Evolutionary conservation across 2,329 filamentous ascomycete genomes (phyloP).

Genomic region (Cordyceps farinosa): DNA sequence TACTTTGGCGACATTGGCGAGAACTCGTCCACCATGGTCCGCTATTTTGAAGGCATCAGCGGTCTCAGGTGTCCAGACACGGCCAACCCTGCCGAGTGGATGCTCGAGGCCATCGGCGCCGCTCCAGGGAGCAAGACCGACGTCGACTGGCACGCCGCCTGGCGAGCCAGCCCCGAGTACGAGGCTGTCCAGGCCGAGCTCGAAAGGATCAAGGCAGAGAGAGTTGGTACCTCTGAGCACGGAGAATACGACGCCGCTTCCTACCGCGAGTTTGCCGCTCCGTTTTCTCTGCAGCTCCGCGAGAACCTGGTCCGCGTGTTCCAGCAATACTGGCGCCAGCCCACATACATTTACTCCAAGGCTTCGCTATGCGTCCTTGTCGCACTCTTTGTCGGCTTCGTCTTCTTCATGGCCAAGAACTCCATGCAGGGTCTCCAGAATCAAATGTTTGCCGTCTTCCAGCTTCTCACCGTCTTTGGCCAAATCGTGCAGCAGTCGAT

Average conservation of each 20-base stretch:
- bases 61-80: slow-evolving; percentile 60
- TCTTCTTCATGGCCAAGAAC: slow-evolving; percentile 69
- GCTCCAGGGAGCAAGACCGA: slow-evolving; percentile 60
- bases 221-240: neutral
- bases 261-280: slow-evolving; percentile 67
- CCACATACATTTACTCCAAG: slow-evolving; percentile 86
- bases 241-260: neutral
- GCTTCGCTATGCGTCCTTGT: slow-evolving; percentile 60
- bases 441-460: slow-evolving; percentile 82
- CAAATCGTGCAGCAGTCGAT: slow-evolving; percentile 76
- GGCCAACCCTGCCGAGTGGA: slow-evolving; percentile 80
- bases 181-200: slow-evolving; percentile 54
- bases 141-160: slow-evolving; percentile 61
- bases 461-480: slow-evolving; percentile 76
- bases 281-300: slow-evolving; percentile 63
- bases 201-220: neutral
- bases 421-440: slow-evolving; percentile 77
- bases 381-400: slow-evolving; percentile 76
- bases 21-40: slow-evolving; percentile 47
- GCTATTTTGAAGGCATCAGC: slow-evolving; percentile 74
- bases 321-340: slow-evolving; percentile 88
- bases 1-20: slow-evolving; percentile 70
- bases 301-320: slow-evolving; percentile 72
- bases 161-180: slow-evolving; percentile 57
- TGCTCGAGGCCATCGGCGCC: slow-evolving; percentile 61